Conservation (phyloP, 768 basidiomycete species). For the Gautieria morchelliformis region DNA sequence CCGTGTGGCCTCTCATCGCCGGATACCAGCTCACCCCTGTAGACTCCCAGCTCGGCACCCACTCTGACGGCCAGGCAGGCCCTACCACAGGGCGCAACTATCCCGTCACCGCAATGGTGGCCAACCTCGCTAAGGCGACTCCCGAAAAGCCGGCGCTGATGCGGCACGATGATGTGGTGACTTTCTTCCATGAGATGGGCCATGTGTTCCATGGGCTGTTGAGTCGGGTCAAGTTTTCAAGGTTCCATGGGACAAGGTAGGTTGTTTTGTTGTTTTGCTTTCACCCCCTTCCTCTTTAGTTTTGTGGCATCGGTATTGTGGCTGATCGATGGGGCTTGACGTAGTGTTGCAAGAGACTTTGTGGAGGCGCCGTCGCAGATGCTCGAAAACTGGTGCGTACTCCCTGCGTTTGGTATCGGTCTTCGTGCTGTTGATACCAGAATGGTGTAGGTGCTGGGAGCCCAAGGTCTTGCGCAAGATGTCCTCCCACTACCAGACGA, state of each 20-base stretch:
- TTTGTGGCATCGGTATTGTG: neutral
- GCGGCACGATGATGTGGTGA: conserved; percentile 82
- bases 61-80: too few species aligned
- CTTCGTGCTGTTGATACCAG: neutral
- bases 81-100: conserved; percentile 53
- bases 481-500: conserved; percentile 73
- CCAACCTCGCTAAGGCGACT: conserved; percentile 81
- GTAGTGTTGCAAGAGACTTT: conserved; percentile 64
- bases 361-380: conserved; percentile 89
- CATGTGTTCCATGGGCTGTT: conserved; percentile 45
- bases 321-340: neutral
- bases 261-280: neutral
- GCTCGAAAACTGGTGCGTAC: conserved; percentile 75
- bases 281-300: neutral
- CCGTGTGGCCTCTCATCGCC: conserved; percentile 68
- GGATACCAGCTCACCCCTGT: conserved; percentile 39
- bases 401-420: neutral
- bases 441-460: conserved; percentile 60
- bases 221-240: conserved; percentile 56
- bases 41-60: too few species aligned
- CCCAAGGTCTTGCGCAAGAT: conserved; percentile 64
- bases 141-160: conserved; percentile 74
- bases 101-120: conserved; percentile 79
- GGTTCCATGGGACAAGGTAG: conserved; percentile 75
- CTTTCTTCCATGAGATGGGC: conserved; percentile 90